These are phyloP conservation scores for Hanseniaspora occidentalis DNA, from an alignment of 805 yeast genomes.

Conservation along the genomic window DNA sequence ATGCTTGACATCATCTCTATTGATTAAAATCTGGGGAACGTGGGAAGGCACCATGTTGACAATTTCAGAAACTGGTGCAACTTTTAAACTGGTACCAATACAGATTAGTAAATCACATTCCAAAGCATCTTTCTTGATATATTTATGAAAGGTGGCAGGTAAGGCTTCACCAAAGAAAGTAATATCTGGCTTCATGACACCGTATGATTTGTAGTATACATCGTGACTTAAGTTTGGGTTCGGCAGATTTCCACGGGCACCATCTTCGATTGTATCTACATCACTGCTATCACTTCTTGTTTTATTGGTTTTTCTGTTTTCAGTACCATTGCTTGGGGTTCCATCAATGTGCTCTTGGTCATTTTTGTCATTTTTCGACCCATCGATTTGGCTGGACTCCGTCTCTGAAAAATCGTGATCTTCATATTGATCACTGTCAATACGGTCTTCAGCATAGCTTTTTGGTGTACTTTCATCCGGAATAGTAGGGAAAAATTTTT, in stretches of 20 bases:
- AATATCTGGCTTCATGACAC: conserved; percentile 86
- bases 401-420: conserved; percentile 13
- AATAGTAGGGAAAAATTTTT: conserved; percentile 18
- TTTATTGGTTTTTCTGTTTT: conserved; percentile 8
- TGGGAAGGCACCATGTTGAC: conserved; percentile 58
- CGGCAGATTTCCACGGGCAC: too few relatives aligned
- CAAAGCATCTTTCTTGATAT: conserved; percentile 43
- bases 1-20: conserved; percentile 63
- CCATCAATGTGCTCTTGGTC: too few relatives aligned
- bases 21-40: conserved; percentile 75
- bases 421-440: conserved; percentile 12
- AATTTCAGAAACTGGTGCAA: conserved; percentile 82
- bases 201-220: conserved; percentile 38
- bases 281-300: conserved; percentile 5
- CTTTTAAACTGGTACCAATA: conserved; percentile 85
- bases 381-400: too few relatives aligned
- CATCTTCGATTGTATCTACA: too few relatives aligned
- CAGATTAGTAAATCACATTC: conserved; percentile 71
- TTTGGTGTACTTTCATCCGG: too few relatives aligned
- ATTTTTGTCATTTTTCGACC: too few relatives aligned
- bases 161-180: conserved; percentile 83
- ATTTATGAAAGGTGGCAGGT: conserved; percentile 55
- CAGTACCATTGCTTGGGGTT: too few relatives aligned
- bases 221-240: not conserved
- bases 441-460: conserved; percentile 9